Conservation (phyloP, 169 alveolate genomes). For the Eimeria praecox region DNA sequence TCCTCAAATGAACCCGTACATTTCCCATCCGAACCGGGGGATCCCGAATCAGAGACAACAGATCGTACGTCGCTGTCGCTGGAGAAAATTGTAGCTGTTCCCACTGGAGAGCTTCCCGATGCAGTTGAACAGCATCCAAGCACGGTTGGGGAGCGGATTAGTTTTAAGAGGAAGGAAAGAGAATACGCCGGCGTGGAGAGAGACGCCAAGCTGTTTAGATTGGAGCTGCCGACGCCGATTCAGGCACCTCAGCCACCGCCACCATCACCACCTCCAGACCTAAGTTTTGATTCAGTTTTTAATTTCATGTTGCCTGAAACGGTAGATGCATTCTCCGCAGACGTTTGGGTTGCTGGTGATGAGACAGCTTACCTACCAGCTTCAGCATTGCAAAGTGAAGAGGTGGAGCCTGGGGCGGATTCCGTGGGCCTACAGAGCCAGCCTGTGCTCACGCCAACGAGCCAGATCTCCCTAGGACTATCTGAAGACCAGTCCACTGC, state of each 20-base stretch:
- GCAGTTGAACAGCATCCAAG: not conserved
- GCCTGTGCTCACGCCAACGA: not conserved
- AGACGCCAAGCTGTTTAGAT: not conserved
- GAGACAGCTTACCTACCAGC: not conserved
- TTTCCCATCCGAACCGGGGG: not conserved
- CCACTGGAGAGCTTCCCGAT: not conserved
- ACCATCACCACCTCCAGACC: not conserved
- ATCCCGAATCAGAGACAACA: not conserved
- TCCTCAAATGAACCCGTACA: not conserved
- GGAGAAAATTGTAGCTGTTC: not conserved
- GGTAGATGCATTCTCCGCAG: not conserved
- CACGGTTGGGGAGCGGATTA: not conserved
- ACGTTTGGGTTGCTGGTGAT: not conserved
- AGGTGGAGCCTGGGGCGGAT: not conserved
- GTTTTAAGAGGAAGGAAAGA: not conserved
- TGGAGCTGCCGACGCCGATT: not conserved
- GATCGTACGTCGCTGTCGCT: not conserved
- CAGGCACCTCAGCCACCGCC: not conserved
- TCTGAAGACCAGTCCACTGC: not conserved
- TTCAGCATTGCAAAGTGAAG: not conserved
- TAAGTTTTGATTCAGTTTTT: not conserved
- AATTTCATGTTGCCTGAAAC: not conserved
- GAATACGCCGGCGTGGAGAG: not conserved
- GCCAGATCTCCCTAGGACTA: not conserved
- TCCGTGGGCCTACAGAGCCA: not conserved